Percentiles rank a stretch among this genome's conserved stretches.
Evolutionary conservation across 75 land plant genomes (phyloP).

Genomic region (Ceratopteris richardii): DNA sequence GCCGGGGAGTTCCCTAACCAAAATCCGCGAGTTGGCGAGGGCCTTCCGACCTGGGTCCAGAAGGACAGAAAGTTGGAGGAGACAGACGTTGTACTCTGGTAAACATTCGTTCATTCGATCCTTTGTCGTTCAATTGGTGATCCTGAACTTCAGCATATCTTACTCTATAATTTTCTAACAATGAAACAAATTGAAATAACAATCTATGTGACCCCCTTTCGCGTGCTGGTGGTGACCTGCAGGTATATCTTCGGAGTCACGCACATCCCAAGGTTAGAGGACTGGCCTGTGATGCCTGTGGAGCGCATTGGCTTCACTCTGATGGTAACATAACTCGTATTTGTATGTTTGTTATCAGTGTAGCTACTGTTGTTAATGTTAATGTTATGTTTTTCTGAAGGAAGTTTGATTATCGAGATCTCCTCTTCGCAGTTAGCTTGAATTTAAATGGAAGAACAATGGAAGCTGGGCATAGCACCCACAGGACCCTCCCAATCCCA

Average conservation of each 20-base stretch:
- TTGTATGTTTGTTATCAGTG: background rate
- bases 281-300: constrained; percentile 99
- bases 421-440: no score
- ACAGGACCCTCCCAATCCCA: no score
- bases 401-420: no score
- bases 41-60: constrained; percentile 84
- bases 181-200: no score
- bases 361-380: no score
- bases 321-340: constrained; percentile 44
- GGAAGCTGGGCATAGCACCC: no score
- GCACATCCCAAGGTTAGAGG: constrained; percentile 92
- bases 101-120: background rate
- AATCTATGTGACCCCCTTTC: no score
- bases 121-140: no score
- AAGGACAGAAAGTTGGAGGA: constrained; percentile 83
- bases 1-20: constrained; percentile 99
- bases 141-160: background rate
- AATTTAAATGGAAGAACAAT: no score
- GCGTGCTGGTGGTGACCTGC: no score
- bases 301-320: constrained; percentile 89
- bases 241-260: constrained; percentile 98
- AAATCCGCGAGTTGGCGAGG: constrained; percentile 90
- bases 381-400: no score
- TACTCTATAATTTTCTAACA: no score
- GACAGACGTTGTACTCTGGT: constrained; percentile 95